Percentiles rank a stretch among this genome's conserved stretches.
Conservation (phyloP, 371 early-diverging fungal species). For the Rhizopus arrhizus region DNA sequence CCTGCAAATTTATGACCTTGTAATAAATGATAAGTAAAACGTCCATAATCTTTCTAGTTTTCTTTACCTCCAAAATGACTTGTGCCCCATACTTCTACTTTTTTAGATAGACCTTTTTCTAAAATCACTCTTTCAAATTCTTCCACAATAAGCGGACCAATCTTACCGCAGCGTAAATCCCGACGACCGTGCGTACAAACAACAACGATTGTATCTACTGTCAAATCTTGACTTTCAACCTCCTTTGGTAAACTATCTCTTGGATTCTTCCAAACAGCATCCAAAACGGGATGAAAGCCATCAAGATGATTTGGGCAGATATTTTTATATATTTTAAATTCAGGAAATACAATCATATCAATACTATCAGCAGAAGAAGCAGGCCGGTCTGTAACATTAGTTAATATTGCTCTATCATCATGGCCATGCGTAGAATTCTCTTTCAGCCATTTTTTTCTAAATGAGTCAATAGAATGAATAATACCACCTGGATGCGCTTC, state of each 20-base stretch:
- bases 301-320: slow-evolving; percentile 1
- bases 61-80: slow-evolving; percentile 55
- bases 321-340: slow-evolving; percentile 29
- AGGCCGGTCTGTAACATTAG: slow-evolving; percentile 36
- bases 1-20: slow-evolving; percentile 57
- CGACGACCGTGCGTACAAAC: slow-evolving; percentile 51
- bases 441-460: slow-evolving; percentile 16
- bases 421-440: not conserved
- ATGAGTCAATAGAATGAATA: slow-evolving; percentile 15
- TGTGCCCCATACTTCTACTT: slow-evolving; percentile 48
- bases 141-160: slow-evolving; percentile 46
- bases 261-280: slow-evolving; percentile 34
- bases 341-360: slow-evolving; percentile 47
- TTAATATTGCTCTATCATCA: slow-evolving; percentile 14
- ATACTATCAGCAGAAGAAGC: not conserved
- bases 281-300: slow-evolving; percentile 20
- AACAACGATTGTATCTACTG: slow-evolving; percentile 40
- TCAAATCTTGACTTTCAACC: slow-evolving; percentile 16
- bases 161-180: slow-evolving; percentile 48
- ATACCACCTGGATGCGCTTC: slow-evolving; percentile 35
- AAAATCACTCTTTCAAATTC: slow-evolving; percentile 37
- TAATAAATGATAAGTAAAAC: not conserved
- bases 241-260: slow-evolving; percentile 6
- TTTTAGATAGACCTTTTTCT: slow-evolving; percentile 28
- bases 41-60: not conserved